These are phyloP conservation scores for Xerocomus spinulosus DNA, from an alignment of 768 basidiomycete genomes.

Conservation along the genomic window DNA sequence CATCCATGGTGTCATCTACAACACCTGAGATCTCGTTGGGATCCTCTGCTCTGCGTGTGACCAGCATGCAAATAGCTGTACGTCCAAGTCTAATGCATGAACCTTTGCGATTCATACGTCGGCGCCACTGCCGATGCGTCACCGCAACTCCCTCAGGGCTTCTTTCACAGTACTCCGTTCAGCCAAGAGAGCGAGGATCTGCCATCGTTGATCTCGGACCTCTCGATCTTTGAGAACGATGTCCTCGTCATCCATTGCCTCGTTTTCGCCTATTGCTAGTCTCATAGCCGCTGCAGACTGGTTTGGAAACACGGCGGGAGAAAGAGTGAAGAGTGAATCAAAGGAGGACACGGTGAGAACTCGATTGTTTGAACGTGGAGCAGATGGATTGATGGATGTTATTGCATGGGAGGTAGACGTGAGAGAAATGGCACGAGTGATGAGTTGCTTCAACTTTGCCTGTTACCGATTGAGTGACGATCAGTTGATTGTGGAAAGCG, in stretches of 20 bases:
- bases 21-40: background rate
- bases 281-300: conserved; percentile 74
- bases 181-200: conserved; percentile 68
- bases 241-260: conserved; percentile 43
- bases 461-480: conserved; percentile 22
- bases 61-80: background rate
- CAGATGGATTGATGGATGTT: conserved; percentile 65
- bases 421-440: conserved; percentile 73
- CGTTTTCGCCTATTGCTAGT: conserved; percentile 53
- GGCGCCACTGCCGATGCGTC: too few relatives aligned
- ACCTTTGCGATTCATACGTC: background rate
- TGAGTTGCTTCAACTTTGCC: conserved; percentile 81
- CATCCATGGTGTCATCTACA: background rate
- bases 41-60: background rate
- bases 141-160: conserved; percentile 39
- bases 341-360: conserved; percentile 67
- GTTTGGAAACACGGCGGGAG: conserved; percentile 75
- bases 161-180: conserved; percentile 73
- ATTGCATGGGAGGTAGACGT: conserved; percentile 74
- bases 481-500: conserved; percentile 6
- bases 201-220: conserved; percentile 68
- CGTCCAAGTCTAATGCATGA: background rate
- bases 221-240: conserved; percentile 56
- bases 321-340: conserved; percentile 71
- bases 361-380: conserved; percentile 34